Evolutionary conservation across 768 basidiomycete genomes (phyloP), one percentile per base, ranked within the genome.

Genomic region (Suillus bovinus): DNA sequence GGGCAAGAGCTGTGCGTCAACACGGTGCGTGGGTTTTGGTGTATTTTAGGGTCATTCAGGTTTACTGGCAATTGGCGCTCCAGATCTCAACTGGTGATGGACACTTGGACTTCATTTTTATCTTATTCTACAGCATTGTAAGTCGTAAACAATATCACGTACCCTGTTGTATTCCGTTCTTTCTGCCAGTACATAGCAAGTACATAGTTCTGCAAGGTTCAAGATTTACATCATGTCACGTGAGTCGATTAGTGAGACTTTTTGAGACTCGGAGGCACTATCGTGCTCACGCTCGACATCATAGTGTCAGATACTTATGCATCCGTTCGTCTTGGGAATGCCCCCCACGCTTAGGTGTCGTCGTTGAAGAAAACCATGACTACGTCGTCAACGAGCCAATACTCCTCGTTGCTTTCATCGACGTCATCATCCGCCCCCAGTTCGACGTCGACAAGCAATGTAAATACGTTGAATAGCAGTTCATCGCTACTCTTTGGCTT

Each of bases 401-500:
- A 62, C 31, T 36, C 58, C 47, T 11, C 62, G 3, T 2, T 53
- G 2, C 11, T 65, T 29, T 47, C 68, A 5, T 53, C 67, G 24
- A 36, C 67, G 2, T 17, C 49, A 22, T 54, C 62, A 13, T 52
- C 17, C 13, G 20, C 60, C 4, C 38, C 60, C 31, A 63, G 27
- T 13, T 17, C 62, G 9, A 34, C 58, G 1, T 2, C 58, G 24
- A 38, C 54, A 38, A 17, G 54, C 58, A 29, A 33, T 46, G 24
- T 27, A 44, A 61, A 27, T n/a, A 11, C 31, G 7, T 24, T 10
- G 44, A 46, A 57, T 59, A 61, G 16, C 31, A 47, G 66, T 29
- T 64, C 74, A 0, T 63, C 66, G 27, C 57, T 76, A 14, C 68
- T 74, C 49, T 75, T 74, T 16, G 75, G 72, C 20, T 76, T 74